phyloP scores from a whole-genome alignment of 352 stramenopile genomes.

The Phytopythium delawarense region DNA sequence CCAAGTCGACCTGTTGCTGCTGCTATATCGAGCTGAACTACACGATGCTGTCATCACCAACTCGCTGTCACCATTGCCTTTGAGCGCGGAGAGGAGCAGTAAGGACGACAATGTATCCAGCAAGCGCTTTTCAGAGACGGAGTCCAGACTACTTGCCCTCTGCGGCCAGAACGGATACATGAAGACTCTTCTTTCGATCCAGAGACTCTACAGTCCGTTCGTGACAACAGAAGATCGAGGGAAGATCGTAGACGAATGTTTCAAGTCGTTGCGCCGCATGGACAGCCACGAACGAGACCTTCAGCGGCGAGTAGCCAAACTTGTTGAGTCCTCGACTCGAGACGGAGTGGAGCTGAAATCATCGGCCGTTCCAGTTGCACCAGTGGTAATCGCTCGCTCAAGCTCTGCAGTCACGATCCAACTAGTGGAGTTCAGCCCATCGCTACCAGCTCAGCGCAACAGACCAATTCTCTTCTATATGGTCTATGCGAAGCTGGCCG shows the following conservation, averaged over 20 bases:
- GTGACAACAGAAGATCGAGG: constrained; percentile 16
- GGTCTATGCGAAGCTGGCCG: constrained; percentile 68
- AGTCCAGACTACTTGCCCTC: constrained; percentile 34
- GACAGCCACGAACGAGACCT: constrained; percentile 44
- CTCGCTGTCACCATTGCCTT: constrained; percentile 4
- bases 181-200: constrained; percentile 38
- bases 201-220: constrained; percentile 22
- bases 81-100: background rate
- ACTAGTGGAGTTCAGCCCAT: constrained; percentile 35
- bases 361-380: constrained; percentile 26
- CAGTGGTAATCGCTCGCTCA: constrained; percentile 47
- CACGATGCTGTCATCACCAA: constrained; percentile 35
- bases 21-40: constrained; percentile 56
- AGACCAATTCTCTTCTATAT: constrained; percentile 62
- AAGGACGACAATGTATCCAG: background rate
- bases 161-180: constrained; percentile 54
- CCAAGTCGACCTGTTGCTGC: constrained; percentile 43
- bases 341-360: background rate
- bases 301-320: constrained; percentile 5
- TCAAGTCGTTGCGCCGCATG: constrained; percentile 37
- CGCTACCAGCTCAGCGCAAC: constrained; percentile 17
- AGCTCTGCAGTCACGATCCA: constrained; percentile 49
- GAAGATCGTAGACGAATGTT: constrained; percentile 26
- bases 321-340: constrained; percentile 1
- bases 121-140: constrained; percentile 8